Evolutionary conservation across 2,329 filamentous ascomycete species (phyloP).

Genomic region (Xylaria sp.): DNA sequence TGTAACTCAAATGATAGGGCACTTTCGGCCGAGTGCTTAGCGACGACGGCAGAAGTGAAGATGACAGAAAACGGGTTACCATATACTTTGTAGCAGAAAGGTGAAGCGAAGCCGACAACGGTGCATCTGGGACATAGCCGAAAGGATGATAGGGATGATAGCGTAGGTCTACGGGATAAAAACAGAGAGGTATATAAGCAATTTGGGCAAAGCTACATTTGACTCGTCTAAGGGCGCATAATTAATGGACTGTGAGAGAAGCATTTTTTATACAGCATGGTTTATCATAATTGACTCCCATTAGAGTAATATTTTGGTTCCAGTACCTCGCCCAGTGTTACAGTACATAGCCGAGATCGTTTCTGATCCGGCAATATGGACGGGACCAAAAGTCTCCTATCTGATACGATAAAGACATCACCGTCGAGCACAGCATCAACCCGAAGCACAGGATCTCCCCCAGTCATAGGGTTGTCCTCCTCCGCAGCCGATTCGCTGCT

Average conservation of each 20-base stretch:
- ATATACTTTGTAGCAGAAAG: slow-evolving; percentile 2
- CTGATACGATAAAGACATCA: slow-evolving; percentile 6
- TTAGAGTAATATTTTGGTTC: not conserved
- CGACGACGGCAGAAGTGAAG: not conserved
- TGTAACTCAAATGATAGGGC: not conserved
- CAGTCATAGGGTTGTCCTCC: not conserved
- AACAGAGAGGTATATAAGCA: slow-evolving; percentile 6
- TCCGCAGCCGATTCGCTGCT: not conserved
- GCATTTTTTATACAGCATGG: not conserved
- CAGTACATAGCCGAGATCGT: slow-evolving; percentile 5
- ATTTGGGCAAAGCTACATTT: slow-evolving; percentile 2
- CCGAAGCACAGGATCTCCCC: not conserved
- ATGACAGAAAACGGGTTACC: not conserved
- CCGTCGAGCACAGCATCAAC: slow-evolving; percentile 3
- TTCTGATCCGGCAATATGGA: slow-evolving; percentile 8
- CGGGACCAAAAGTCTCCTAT: slow-evolving; percentile 1
- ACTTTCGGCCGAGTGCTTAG: slow-evolving; percentile 8
- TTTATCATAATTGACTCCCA: not conserved
- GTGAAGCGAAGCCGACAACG: not conserved
- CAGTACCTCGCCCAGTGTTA: not conserved
- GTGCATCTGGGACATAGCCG: not conserved
- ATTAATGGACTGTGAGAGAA: slow-evolving; percentile 5
- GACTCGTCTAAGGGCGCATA: not conserved
- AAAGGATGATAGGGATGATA: slow-evolving; percentile 2
- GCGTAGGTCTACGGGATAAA: not conserved